Evolutionary conservation across 768 basidiomycete species (phyloP).

Genomic region (Tylopilus felleus): DNA sequence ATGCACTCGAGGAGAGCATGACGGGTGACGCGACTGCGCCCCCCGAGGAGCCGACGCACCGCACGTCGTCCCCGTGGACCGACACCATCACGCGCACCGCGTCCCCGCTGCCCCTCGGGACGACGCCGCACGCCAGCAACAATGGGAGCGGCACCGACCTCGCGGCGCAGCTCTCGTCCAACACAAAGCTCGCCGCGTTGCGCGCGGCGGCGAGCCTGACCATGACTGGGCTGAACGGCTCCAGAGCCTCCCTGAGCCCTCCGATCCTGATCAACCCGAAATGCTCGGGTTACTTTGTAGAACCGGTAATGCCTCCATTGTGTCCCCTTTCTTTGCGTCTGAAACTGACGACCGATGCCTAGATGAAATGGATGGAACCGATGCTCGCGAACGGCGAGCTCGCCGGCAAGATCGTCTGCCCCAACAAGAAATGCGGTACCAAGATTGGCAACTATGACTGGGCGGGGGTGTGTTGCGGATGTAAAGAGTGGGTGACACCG

Average conservation of each 20-base stretch:
- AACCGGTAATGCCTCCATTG: conserved; percentile 68
- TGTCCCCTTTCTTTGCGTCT: too few species aligned
- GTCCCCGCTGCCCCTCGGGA: conserved; percentile 1
- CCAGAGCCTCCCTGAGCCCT: conserved; percentile 37
- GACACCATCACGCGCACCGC: conserved; percentile 4
- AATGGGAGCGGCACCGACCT: conserved; percentile 38
- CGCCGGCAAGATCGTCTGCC: conserved; percentile 88
- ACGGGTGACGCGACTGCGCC: not conserved
- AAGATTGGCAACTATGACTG: conserved; percentile 98
- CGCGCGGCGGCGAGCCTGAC: conserved; percentile 28
- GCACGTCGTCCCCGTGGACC: not conserved
- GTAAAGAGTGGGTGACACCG: conserved; percentile 89
- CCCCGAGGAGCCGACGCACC: not conserved
- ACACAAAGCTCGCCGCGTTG: conserved; percentile 14
- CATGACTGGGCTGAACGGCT: conserved; percentile 28
- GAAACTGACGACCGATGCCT: not conserved
- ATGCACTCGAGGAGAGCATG: conserved; percentile 29
- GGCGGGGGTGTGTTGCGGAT: conserved; percentile 91
- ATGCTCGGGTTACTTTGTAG: conserved; percentile 96
- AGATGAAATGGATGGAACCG: conserved; percentile 97
- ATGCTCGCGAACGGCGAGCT: conserved; percentile 72
- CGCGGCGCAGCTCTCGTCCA: conserved; percentile 30
- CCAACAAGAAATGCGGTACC: conserved; percentile 83
- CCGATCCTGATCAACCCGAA: conserved; percentile 74
- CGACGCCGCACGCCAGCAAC: conserved; percentile 2